A percentile compares a stretch with the other conserved stretches of the same genome.
These are phyloP conservation scores for Metarhizium album DNA, from an alignment of 2,329 filamentous ascomycete species.

Conservation along the genomic window DNA sequence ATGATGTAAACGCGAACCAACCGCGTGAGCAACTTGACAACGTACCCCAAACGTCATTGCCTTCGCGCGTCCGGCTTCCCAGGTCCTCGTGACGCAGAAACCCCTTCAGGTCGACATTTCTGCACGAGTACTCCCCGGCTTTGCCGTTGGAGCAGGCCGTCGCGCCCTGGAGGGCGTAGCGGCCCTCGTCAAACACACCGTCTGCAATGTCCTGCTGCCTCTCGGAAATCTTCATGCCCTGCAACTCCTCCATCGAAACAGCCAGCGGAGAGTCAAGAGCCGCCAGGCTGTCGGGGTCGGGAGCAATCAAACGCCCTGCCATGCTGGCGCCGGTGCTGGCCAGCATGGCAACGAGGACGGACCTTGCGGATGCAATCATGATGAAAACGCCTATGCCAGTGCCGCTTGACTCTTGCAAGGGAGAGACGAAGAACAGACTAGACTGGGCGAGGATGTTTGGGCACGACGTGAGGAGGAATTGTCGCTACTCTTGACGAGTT, in stretches of 20 bases:
- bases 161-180: slow-evolving; percentile 6
- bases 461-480: not conserved
- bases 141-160: slow-evolving; percentile 19
- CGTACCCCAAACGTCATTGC: slow-evolving; percentile 26
- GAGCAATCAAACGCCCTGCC: not conserved
- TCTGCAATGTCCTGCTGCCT: not conserved
- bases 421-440: not conserved
- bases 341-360: not conserved
- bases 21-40: too few relatives aligned
- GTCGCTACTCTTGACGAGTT: not conserved
- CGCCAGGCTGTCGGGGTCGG: not conserved
- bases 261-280: not conserved
- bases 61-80: slow-evolving; percentile 24
- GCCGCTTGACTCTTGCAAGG: not conserved
- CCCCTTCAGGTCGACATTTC: slow-evolving; percentile 26
- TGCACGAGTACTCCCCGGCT: slow-evolving; percentile 24
- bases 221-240: not conserved
- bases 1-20: not conserved
- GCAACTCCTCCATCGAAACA: not conserved
- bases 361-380: not conserved
- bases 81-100: slow-evolving; percentile 28
- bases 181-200: slow-evolving; percentile 7
- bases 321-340: not conserved
- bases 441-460: not conserved
- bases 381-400: not conserved